Evolutionary conservation across 352 stramenopile species (phyloP).

Genomic region (Phytophthora syringae): DNA sequence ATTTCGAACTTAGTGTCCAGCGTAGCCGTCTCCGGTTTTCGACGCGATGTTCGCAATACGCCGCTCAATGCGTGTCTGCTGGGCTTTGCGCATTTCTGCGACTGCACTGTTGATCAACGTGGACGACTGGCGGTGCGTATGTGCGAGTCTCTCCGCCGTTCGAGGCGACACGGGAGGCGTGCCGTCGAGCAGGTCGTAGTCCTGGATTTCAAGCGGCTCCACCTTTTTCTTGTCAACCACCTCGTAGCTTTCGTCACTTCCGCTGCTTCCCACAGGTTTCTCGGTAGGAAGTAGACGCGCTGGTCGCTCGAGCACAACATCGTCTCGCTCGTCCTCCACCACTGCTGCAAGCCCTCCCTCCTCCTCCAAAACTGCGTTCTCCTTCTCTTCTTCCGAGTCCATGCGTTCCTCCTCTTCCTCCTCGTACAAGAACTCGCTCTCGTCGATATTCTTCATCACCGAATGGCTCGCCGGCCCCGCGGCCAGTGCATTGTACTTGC

Average conservation of each 20-base stretch:
- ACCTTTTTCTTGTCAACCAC: conserved; percentile 38
- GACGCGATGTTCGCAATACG: conserved; percentile 69
- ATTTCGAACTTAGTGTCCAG: conserved; percentile 44
- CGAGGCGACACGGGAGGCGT: conserved; percentile 48
- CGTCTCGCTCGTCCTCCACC: conserved; percentile 2
- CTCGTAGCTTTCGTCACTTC: conserved; percentile 51
- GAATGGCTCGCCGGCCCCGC: conserved; percentile 30
- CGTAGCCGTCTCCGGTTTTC: conserved; percentile 41
- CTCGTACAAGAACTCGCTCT: conserved; percentile 59
- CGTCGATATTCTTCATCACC: conserved; percentile 58
- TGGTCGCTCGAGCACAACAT: neutral
- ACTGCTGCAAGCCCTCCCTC: conserved; percentile 20
- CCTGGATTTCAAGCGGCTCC: conserved; percentile 23
- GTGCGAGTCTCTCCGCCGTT: conserved; percentile 29
- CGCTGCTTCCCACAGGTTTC: conserved; percentile 32
- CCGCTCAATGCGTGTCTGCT: conserved; percentile 62
- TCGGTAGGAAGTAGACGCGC: neutral
- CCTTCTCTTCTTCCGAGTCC: conserved; percentile 34
- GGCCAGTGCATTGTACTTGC: conserved; percentile 81
- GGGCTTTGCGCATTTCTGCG: conserved; percentile 47
- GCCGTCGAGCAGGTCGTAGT: conserved; percentile 27
- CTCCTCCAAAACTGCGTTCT: neutral
- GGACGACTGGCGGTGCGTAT: conserved; percentile 47
- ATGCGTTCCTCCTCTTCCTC: conserved; percentile 48
- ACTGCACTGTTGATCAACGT: conserved; percentile 61